Percentiles rank a stretch among this genome's conserved stretches.
Evolutionary conservation across 306 rosid species (phyloP).

Genomic region (Vigna angularis): DNA sequence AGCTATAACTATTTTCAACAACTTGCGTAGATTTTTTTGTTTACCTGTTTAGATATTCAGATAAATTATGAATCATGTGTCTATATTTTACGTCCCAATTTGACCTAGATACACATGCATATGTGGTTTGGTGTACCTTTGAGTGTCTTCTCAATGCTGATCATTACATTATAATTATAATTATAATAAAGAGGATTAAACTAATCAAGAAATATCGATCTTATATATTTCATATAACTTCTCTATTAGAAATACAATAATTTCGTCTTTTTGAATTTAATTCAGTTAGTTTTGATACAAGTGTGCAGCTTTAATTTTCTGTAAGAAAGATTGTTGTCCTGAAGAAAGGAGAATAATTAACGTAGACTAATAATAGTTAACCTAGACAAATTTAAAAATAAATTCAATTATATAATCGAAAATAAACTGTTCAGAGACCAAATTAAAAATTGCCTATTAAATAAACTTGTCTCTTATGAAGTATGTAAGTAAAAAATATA

Average conservation of each 20-base stretch:
- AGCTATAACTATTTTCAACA: conserved; percentile 48
- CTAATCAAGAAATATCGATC: not conserved
- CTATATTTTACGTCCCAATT: conserved; percentile 47
- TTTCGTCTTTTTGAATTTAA: not conserved
- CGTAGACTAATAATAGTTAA: no score
- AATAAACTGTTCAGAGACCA: no score
- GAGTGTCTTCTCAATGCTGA: not conserved
- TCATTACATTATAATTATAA: not conserved
- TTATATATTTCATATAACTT: not conserved
- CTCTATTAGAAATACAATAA: not conserved
- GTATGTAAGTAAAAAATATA: no score
- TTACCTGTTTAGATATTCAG: conserved; percentile 52
- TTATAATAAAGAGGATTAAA: not conserved
- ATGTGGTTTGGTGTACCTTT: conserved; percentile 26
- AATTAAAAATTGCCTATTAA: no score
- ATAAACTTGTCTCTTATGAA: no score
- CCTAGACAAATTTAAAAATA: no score
- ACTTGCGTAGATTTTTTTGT: conserved; percentile 46
- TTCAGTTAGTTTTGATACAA: not conserved
- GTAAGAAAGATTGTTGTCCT: no score
- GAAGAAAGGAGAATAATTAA: no score
- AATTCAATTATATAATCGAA: no score
- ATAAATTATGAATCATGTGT: conserved; percentile 42
- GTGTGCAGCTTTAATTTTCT: not conserved
- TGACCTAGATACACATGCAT: conserved; percentile 30